phyloP scores from a whole-genome alignment of 1,284 basidiomycete genomes.

The Caloboletus firmus region DNA sequence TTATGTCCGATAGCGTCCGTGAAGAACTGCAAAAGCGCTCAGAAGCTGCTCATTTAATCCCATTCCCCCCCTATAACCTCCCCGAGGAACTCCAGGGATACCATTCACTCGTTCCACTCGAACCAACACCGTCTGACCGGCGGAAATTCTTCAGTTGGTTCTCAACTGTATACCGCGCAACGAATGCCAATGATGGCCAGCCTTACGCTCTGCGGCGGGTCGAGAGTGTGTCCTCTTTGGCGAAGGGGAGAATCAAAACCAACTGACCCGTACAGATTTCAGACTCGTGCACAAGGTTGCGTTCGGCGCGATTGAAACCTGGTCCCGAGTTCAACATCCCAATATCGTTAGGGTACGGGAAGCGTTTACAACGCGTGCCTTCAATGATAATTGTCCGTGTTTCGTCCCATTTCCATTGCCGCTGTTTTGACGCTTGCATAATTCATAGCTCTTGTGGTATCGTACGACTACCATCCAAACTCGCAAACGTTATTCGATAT shows the following conservation, averaged over 20 bases:
- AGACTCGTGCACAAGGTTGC: conserved; percentile 81
- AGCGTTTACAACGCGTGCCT: conserved; percentile 94
- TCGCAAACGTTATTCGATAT: conserved; percentile 80
- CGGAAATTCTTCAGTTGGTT: conserved; percentile 77
- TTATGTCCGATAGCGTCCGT: conserved; percentile 73
- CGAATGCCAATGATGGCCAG: conserved; percentile 75
- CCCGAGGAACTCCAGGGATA: conserved; percentile 92
- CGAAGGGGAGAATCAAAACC: neutral
- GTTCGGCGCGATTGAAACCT: conserved; percentile 82
- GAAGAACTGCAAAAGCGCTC: conserved; percentile 81
- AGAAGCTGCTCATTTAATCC: conserved; percentile 63
- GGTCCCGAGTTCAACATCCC: conserved; percentile 87
- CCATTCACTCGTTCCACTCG: conserved; percentile 83
- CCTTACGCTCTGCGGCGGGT: conserved; percentile 81
- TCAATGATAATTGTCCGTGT: conserved; percentile 85
- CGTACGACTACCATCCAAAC: conserved; percentile 89
- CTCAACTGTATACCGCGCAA: conserved; percentile 82
- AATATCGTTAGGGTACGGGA: conserved; percentile 85
- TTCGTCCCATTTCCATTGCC: conserved; percentile 1
- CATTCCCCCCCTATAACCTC: conserved; percentile 53
- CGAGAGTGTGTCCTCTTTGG: conserved; percentile 63
- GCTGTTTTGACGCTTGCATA: conserved; percentile 8
- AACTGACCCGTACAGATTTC: conserved; percentile 59
- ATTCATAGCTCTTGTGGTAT: conserved; percentile 83
- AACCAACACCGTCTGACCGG: conserved; percentile 53